Evolutionary conservation across 2,329 filamentous ascomycete genomes (phyloP), one percentile per base, ranked within the genome.

Genomic region (Gaeumannomyces sp.): DNA sequence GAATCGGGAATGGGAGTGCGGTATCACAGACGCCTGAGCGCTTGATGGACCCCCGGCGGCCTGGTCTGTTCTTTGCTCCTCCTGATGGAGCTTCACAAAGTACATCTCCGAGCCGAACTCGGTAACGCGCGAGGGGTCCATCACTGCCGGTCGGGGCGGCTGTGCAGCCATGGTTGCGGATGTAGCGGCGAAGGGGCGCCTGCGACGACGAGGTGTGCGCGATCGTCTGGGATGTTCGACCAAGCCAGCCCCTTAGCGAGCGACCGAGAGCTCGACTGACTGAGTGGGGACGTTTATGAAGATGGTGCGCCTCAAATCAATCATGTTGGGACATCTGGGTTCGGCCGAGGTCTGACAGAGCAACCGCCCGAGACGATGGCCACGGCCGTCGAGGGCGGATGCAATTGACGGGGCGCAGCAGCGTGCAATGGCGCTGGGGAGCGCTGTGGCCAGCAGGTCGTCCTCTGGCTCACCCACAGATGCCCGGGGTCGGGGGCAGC

Each of bases 21-120:
- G 22, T 4, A 72, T 64, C 8, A 70, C 68, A 57, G 75, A 66
- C 28, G 72, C 64, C 22, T 72, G 68, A n/a, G 72, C 58, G 2
- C 70, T 65, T 62, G 70, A 68, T 57, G 64, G 69, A 66, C 66
- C 71, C 68, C 66, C 64, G 25, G n/a, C 35, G n/a, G 50, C 35
- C 13, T 64, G 65, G 16, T 64, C 45, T 8, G 76, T 73, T 69
- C 80, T 79, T 25, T 76, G 77, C 68, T 76, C 76, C 72, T 79
- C 80, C 75, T 86, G 83, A 65, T 78, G 80, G 67, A 88, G 74
- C 75, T 89, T 89, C 64, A 82, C 81, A 69, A 88, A 85, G 72
- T 87, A 89, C 68, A 83, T 83, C 74, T 84, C 80, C 59, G 86
- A 89, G 67, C 85, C 86, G 76, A 89, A 89, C 74, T 89, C 86